A percentile compares a stretch with the other conserved stretches of the same genome.
Evolutionary conservation across 129 eudicot genomes (phyloP).

Genomic region (Centrapalus pauciflorus): DNA sequence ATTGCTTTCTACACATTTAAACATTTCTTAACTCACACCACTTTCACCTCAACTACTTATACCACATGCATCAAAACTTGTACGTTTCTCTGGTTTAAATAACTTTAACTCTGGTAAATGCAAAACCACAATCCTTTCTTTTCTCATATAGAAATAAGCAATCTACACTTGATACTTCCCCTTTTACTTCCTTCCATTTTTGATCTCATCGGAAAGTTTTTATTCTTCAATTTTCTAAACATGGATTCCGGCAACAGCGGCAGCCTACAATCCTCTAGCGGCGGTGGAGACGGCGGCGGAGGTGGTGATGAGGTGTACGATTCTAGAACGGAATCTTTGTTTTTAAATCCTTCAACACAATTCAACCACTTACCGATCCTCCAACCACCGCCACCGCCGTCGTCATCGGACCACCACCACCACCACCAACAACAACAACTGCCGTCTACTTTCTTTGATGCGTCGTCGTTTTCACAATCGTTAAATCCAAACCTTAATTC

Average conservation of each 20-base stretch:
- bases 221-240: conserved; percentile 5
- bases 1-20: neutral
- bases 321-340: conserved; percentile 32
- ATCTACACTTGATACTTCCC: neutral
- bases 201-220: conserved; percentile 12
- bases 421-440: too few relatives aligned
- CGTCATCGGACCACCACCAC: neutral
- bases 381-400: conserved; percentile 12
- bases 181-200: neutral
- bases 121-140: neutral
- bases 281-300: conserved; percentile 13
- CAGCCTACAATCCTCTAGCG: conserved; percentile 59
- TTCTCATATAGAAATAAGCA: conserved; percentile 8
- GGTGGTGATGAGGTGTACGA: conserved; percentile 42
- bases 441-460: conserved; percentile 25
- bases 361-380: conserved; percentile 10
- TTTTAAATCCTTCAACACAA: conserved; percentile 24
- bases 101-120: conserved; percentile 6
- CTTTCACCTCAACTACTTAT: neutral
- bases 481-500: conserved; percentile 23
- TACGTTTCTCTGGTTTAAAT: neutral
- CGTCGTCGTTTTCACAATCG: conserved; percentile 38
- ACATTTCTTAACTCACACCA: neutral
- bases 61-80: neutral
- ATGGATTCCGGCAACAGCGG: conserved; percentile 60